phyloP scores from a whole-genome alignment of 192 early-diverging fungal genomes.

The Backusella macrospora region DNA sequence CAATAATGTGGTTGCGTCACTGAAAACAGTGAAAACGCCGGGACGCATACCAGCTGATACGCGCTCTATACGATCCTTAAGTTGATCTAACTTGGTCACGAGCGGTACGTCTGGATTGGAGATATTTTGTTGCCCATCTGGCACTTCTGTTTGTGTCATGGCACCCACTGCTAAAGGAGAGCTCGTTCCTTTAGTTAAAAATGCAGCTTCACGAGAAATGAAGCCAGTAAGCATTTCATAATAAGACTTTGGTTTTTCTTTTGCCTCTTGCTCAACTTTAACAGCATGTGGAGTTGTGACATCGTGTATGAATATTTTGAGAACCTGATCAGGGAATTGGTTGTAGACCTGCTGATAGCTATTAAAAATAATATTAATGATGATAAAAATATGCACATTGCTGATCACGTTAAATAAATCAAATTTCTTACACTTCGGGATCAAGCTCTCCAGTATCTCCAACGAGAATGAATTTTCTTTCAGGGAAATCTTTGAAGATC shows the following conservation, averaged over 20 bases:
- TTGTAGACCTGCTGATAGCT: conserved; percentile 37
- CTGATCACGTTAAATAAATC: conserved; percentile 1
- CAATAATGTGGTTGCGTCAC: conserved; percentile 9
- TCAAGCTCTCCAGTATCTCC: conserved; percentile 93
- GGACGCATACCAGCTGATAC: conserved; percentile 25
- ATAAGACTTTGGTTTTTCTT: conserved; percentile 9
- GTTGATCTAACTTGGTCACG: conserved; percentile 24
- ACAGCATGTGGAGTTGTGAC: conserved; percentile 38
- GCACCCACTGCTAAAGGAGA: conserved; percentile 32
- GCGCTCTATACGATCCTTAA: conserved; percentile 28
- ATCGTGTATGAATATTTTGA: conserved; percentile 46
- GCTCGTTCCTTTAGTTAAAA: conserved; percentile 13
- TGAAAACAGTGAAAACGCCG: conserved; percentile 36
- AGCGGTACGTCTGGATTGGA: conserved; percentile 31
- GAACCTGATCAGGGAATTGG: conserved; percentile 39
- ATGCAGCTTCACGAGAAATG: conserved; percentile 17
- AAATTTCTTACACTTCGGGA: conserved; percentile 69
- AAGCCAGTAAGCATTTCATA: conserved; percentile 20
- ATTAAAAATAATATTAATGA: background rate
- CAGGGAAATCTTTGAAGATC: conserved; percentile 67
- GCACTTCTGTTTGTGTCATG: conserved; percentile 30
- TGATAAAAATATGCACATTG: background rate
- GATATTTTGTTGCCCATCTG: conserved; percentile 14
- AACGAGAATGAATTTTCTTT: conserved; percentile 84
- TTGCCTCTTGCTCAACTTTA: conserved; percentile 25